Evolutionary conservation across 1,284 basidiomycete species (phyloP), one percentile per base, ranked within the genome.

Genomic region (Phylloporus gajari): DNA sequence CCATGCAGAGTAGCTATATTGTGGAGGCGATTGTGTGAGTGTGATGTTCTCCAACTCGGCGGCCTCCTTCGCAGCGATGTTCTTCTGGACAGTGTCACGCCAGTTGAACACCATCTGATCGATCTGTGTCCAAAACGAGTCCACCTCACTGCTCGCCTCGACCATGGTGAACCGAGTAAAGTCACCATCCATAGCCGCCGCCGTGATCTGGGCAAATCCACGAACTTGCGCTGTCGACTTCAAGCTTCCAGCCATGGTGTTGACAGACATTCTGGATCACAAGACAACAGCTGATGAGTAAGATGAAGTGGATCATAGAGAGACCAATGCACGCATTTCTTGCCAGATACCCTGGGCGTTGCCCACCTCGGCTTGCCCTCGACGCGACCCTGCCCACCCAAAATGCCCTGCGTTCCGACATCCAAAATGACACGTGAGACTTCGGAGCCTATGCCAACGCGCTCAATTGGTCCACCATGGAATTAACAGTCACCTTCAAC

Each of bases 31-130:
- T 82, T 99, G 98, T 82, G n/a, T n/a, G n/a, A n/a, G n/a, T n/a
- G n/a, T n/a, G n/a, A n/a, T 90, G 84, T 99, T 99, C 38, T 96
- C 96, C 81, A 98, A 84, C 86, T 99, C 98, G 69, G 98, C 98
- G 0, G 97, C 97, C 83, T 99, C 97, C 83, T 97, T 91, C 12
- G 98, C 98, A 46, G 95, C 95, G 3, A 97, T 99, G 82, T 99
- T 99, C 91, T 97, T 98, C 89, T 99, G 98, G 73, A 99, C 98
- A 76, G 92, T 93, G 83, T 99, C 97, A 67, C 98, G 90, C 83
- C 99, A 90, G 82, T 97, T 97, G 87, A 97, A 98, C 72, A 99
- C 96, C 97, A 99, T 99, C 84, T 98, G 96, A 82, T 98, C 97
- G 87, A 98, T 98, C 86, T 99, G 98, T 9, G 96, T 99, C 89